A percentile compares a stretch with the other conserved stretches of the same genome.
Conservation (phyloP, 495 filamentous ascomycete genomes). For the Aspergillus sclerotiicarbonarius region DNA sequence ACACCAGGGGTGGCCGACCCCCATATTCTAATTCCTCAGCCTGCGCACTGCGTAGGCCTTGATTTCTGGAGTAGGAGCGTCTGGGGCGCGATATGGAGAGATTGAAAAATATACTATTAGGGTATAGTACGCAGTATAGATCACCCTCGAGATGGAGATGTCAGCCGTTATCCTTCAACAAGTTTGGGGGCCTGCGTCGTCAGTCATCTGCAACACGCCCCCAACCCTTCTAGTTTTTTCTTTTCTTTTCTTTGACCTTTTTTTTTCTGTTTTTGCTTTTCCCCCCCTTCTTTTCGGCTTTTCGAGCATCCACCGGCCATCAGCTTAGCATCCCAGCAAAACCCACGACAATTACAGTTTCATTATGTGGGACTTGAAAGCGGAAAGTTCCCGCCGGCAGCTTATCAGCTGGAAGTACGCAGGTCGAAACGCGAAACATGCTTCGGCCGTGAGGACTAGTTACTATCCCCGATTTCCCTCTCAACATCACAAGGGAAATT, state of each 20-base stretch:
- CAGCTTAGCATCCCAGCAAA: conserved; percentile 1
- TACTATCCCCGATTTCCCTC: not conserved
- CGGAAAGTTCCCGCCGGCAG: conserved; percentile 1
- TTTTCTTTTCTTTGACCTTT: conserved; percentile 3
- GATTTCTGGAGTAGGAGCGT: no score
- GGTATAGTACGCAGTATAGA: no score
- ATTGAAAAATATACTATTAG: no score
- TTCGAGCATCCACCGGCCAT: not conserved
- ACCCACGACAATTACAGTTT: not conserved
- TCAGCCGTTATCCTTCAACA: not conserved
- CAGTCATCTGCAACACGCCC: not conserved
- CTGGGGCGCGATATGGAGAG: no score
- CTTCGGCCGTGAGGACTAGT: conserved; percentile 1
- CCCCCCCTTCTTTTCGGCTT: not conserved
- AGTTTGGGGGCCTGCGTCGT: not conserved
- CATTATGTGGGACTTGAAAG: not conserved
- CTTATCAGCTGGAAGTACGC: not conserved
- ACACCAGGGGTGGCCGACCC: not conserved
- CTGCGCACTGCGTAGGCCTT: no score
- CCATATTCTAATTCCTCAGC: not conserved
- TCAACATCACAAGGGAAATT: not conserved
- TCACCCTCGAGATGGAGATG: no score
- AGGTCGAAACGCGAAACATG: not conserved
- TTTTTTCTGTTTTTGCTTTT: conserved; percentile 8
- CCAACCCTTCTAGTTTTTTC: not conserved